phyloP scores from a whole-genome alignment of 2,329 filamentous ascomycete species.

The Talaromyces sp. region DNA sequence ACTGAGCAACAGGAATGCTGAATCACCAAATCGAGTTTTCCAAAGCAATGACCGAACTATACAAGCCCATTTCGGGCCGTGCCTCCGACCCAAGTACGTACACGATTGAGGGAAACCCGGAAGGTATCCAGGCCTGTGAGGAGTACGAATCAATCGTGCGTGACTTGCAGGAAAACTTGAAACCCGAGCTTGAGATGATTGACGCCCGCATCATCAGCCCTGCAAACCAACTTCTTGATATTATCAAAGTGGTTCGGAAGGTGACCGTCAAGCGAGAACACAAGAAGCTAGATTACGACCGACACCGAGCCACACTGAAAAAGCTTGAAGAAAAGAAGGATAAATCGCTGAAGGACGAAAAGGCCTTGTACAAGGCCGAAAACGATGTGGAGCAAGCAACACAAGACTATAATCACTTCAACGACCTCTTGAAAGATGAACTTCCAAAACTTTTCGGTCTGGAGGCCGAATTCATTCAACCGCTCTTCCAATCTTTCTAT shows the following conservation, averaged over 20 bases:
- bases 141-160: conserved; percentile 90
- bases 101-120: conserved; percentile 76
- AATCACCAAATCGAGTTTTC: conserved; percentile 97
- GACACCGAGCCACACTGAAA: conserved; percentile 75
- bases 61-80: conserved; percentile 95
- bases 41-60: conserved; percentile 89
- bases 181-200: conserved; percentile 96
- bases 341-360: conserved; percentile 92
- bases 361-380: conserved; percentile 92
- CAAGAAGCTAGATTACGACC: conserved; percentile 95
- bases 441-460: conserved; percentile 84
- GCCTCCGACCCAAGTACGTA: conserved; percentile 86
- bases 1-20: conserved; percentile 64
- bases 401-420: conserved; percentile 96
- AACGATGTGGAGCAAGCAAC: conserved; percentile 85
- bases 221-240: conserved; percentile 85
- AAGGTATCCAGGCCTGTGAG: conserved; percentile 91
- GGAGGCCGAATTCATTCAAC: conserved; percentile 91
- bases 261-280: conserved; percentile 84
- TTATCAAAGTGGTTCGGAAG: conserved; percentile 94
- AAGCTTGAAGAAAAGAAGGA: conserved; percentile 98
- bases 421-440: conserved; percentile 93
- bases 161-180: conserved; percentile 80
- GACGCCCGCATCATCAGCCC: conserved; percentile 85
- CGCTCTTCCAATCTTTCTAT: conserved; percentile 97